Evolutionary conservation across 352 stramenopile species (phyloP).

Genomic region (Phytopythium aichiense): DNA sequence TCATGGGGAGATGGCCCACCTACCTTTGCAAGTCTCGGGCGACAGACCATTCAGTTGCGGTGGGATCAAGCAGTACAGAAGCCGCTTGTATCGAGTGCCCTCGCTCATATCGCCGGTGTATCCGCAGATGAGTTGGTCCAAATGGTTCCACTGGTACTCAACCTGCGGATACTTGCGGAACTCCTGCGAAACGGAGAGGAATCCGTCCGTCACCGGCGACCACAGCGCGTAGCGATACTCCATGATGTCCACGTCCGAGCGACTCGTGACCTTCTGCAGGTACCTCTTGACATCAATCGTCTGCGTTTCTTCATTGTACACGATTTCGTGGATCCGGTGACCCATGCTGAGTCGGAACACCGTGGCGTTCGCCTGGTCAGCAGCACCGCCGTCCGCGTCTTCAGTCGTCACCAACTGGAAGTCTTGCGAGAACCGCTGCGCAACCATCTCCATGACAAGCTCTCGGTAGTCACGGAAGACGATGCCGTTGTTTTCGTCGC

Average conservation of each 20-base stretch:
- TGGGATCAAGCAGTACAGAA: slow-evolving; percentile 67
- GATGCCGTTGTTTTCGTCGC: slow-evolving; percentile 51
- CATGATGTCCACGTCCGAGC: slow-evolving; percentile 73
- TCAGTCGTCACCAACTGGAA: slow-evolving; percentile 83
- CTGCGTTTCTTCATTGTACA: slow-evolving; percentile 82
- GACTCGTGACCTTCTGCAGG: slow-evolving; percentile 56
- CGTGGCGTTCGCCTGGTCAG: slow-evolving; percentile 22
- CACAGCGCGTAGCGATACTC: slow-evolving; percentile 83
- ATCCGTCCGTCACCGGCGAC: slow-evolving; percentile 59
- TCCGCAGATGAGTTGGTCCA: slow-evolving; percentile 83
- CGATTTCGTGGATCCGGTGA: slow-evolving; percentile 85
- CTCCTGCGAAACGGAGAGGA: slow-evolving; percentile 62
- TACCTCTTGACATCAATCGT: slow-evolving; percentile 87
- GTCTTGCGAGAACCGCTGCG: slow-evolving; percentile 77
- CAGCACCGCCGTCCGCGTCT: slow-evolving; percentile 24
- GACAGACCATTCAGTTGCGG: slow-evolving; percentile 25
- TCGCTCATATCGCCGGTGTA: slow-evolving; percentile 88
- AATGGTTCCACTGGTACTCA: slow-evolving; percentile 85
- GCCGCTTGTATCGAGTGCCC: slow-evolving; percentile 77
- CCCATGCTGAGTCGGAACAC: slow-evolving; percentile 83
- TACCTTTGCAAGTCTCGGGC: slow-evolving; percentile 12
- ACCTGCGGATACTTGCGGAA: slow-evolving; percentile 81
- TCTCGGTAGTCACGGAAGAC: slow-evolving; percentile 74
- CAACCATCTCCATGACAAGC: slow-evolving; percentile 84
- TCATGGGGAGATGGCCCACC: not conserved